Percentiles rank a stretch among this genome's conserved stretches.
These are phyloP conservation scores for Mycena maculata DNA, from an alignment of 768 basidiomycete genomes.

Conservation along the genomic window DNA sequence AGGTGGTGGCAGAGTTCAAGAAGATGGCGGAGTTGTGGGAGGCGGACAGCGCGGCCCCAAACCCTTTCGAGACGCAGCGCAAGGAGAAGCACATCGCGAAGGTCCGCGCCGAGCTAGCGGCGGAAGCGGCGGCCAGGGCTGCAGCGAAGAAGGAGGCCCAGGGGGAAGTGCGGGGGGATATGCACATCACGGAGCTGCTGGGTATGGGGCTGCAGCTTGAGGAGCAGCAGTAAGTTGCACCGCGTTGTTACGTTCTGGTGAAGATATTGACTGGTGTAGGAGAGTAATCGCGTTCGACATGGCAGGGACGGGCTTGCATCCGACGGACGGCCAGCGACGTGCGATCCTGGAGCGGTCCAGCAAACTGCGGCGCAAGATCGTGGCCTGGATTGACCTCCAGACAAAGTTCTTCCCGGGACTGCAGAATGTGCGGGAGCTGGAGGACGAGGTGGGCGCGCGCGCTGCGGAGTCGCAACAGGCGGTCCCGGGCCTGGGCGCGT, in stretches of 20 bases:
- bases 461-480: background rate
- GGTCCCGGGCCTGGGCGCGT: background rate
- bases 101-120: constrained; percentile 31
- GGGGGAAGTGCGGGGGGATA: constrained; percentile 13
- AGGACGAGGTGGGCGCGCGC: background rate
- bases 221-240: constrained; percentile 32
- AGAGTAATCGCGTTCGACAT: background rate
- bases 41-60: constrained; percentile 6
- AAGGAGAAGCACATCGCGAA: constrained; percentile 18
- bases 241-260: too few relatives aligned
- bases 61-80: constrained; percentile 20
- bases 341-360: constrained; percentile 34
- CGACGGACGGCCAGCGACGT: constrained; percentile 33
- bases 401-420: constrained; percentile 1
- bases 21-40: too few relatives aligned
- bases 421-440: constrained; percentile 25
- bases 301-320: constrained; percentile 18
- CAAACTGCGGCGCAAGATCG: constrained; percentile 23
- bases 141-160: background rate
- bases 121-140: constrained; percentile 23
- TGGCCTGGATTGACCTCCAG: constrained; percentile 34
- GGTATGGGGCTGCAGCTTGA: constrained; percentile 30
- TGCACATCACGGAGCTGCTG: constrained; percentile 21
- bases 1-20: too few relatives aligned
- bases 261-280: too few relatives aligned